Base-by-base conservation (phyloP, 805 yeast species). In the Candida yuanshanica region DNA sequence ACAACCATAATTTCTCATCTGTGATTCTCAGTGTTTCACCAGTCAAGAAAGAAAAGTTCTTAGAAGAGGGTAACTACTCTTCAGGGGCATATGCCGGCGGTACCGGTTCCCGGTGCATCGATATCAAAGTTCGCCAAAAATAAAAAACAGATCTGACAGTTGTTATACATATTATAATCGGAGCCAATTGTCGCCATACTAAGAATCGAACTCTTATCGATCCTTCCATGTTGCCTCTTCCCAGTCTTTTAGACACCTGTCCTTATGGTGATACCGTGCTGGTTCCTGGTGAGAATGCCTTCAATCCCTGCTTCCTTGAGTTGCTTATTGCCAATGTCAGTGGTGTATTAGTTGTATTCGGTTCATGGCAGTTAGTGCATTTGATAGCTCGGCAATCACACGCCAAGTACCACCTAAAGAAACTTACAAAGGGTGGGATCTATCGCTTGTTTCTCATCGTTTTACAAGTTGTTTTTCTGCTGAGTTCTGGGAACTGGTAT, bases 1-100 rank as follows among this genome's bases (percentile, higher is more conserved):
- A 69, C 69, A 70, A 71, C 75, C 76, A 16, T 16, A 27, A 27
- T 18, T 27, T 27, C 9, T 22, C 24, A 7, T 22, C n/a, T n/a
- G n/a, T 8, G 7, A 26, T 26, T 26, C 31, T 26, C 13, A 26
- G 14, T 13, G 31, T 26, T 26, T 16, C 31, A n/a, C n/a, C n/a
- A n/a, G n/a, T n/a, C n/a, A n/a, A n/a, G n/a, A n/a, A n/a, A n/a
- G n/a, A n/a, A n/a, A n/a, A n/a, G n/a, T n/a, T n/a, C n/a, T n/a
- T n/a, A n/a, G n/a, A n/a, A n/a, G n/a, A n/a, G n/a, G n/a, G n/a
- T n/a, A n/a, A n/a, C n/a, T n/a, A n/a, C n/a, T n/a, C n/a, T n/a
- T n/a, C n/a, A n/a, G n/a, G n/a, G n/a, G n/a, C n/a, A n/a, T n/a
- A n/a, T n/a, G n/a, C n/a, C n/a, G n/a, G n/a, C n/a, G n/a, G n/a